Percentiles rank a stretch among this genome's conserved stretches.
These are phyloP conservation scores for Pholiota molesta DNA, from an alignment of 768 basidiomycete species.

Conservation along the genomic window DNA sequence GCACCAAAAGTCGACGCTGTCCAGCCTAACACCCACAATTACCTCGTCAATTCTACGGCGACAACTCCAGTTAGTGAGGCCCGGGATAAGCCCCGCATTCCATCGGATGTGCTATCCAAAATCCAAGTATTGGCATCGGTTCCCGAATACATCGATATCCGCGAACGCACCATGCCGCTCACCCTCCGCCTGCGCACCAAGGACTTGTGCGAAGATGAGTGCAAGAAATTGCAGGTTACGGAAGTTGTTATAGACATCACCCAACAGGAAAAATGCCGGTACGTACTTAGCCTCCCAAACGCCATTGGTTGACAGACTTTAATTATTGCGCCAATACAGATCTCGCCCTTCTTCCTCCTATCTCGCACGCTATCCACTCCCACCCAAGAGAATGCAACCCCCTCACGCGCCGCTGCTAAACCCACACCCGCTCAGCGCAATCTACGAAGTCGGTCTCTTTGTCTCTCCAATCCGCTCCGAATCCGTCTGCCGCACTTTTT, in stretches of 20 bases:
- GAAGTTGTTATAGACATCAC: conserved; percentile 58
- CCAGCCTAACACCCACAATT: conserved; percentile 40
- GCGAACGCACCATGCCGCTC: conserved; percentile 53
- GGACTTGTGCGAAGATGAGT: conserved; percentile 48
- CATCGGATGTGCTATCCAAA: conserved; percentile 56
- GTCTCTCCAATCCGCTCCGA: conserved; percentile 24
- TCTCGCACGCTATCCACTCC: conserved; percentile 54
- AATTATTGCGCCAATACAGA: conserved; percentile 30
- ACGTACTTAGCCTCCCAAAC: conserved; percentile 21
- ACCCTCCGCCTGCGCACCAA: conserved; percentile 62
- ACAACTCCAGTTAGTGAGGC: conserved; percentile 20
- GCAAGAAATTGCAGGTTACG: conserved; percentile 57
- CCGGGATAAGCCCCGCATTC: conserved; percentile 38
- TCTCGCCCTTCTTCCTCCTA: conserved; percentile 44
- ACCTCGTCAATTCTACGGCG: conserved; percentile 44
- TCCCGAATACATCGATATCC: conserved; percentile 54
- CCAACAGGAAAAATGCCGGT: conserved; percentile 74
- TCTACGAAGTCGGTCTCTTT: conserved; percentile 52
- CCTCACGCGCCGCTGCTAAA: conserved; percentile 59
- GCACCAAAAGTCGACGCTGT: conserved; percentile 38
- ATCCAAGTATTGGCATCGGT: conserved; percentile 68
- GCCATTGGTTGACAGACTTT: background rate
- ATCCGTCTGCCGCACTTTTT: conserved; percentile 38
- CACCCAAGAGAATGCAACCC: conserved; percentile 59
- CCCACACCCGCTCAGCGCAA: conserved; percentile 55